Base-by-base conservation (phyloP, 2,329 filamentous ascomycete species). In the Chaetomiaceae sp. region DNA sequence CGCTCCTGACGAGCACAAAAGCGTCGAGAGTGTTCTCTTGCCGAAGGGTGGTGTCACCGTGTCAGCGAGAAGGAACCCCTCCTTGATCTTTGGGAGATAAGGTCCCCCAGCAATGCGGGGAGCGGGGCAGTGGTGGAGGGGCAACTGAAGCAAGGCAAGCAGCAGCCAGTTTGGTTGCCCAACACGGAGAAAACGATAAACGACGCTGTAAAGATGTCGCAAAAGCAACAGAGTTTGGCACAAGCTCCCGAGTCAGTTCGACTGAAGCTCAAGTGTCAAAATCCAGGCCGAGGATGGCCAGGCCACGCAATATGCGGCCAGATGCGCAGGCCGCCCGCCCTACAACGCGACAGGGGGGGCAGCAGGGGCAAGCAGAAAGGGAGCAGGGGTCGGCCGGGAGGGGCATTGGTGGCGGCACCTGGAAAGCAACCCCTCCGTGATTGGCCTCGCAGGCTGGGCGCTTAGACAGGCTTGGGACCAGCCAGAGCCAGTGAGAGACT, bases 291-390 rank as follows among this genome's bases (percentile, higher is more conserved):
- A 43, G 51, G 48, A 48, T 25, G 37, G n/a, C 49, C 46, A 54
- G 48, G 51, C 47, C 54, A 57, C 55, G 57, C 61, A 61, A 62
- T 62, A 64, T 65, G 63, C 63, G 62, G 63, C 63, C 63, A 58
- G 58, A 61, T 60, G 55, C 58, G 55, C 58, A 61, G 61, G 60
- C 62, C 60, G 51, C 55, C 62, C 60, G 51, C 55, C 33, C 34
- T 55, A 55, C 37, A 48, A 61, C 54, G 27, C 40, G 42, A 55
- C 57, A 53, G 53, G 55, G 55, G 56, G 32, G 55, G 48, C 44
- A 48, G 46, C 51, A 34, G 40, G 58, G 45, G 25, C 32, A 20
- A 27, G 49, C 40, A 34, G 34, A n/a, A n/a, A 25, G 45, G 44
- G 38, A 52, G 21, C 46, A 54, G 42, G 54, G 46, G 44, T 34